Conservation (phyloP, 768 basidiomycete species). For the Rhizopogon sp. region DNA sequence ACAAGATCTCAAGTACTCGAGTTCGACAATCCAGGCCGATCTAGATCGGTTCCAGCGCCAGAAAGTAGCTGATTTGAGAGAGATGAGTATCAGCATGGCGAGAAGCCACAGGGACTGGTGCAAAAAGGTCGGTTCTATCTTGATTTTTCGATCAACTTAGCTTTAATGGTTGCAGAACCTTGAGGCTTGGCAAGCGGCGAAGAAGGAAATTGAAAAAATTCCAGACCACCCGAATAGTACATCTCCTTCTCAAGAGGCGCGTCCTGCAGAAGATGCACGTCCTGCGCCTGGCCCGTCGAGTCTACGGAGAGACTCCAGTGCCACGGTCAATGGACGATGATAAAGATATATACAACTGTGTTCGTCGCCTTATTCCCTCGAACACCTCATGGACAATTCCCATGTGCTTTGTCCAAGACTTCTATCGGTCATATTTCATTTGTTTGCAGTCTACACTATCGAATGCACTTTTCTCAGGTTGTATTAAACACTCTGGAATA, state of each 20-base stretch:
- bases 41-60: slow-evolving; percentile 97
- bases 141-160: slow-evolving; percentile 10
- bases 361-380: not conserved
- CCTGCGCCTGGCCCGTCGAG: slow-evolving; percentile 30
- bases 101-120: slow-evolving; percentile 94
- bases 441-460: not conserved
- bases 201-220: slow-evolving; percentile 86
- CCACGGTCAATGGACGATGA: slow-evolving; percentile 64
- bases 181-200: slow-evolving; percentile 96
- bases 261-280: slow-evolving; percentile 26
- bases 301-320: slow-evolving; percentile 59
- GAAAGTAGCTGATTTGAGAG: slow-evolving; percentile 93
- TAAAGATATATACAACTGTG: not conserved
- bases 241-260: slow-evolving; percentile 35
- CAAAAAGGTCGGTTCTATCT: slow-evolving; percentile 60
- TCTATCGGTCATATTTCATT: not conserved
- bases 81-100: slow-evolving; percentile 91
- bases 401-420: not conserved
- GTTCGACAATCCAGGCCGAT: slow-evolving; percentile 94
- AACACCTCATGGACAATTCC: not conserved
- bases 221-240: slow-evolving; percentile 82
- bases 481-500: not conserved
- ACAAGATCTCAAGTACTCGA: slow-evolving; percentile 94
- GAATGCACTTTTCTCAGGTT: not conserved
- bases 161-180: slow-evolving; percentile 61